Base-by-base conservation (phyloP, 169 alveolate genomes). In the Eimeria falciformis region DNA sequence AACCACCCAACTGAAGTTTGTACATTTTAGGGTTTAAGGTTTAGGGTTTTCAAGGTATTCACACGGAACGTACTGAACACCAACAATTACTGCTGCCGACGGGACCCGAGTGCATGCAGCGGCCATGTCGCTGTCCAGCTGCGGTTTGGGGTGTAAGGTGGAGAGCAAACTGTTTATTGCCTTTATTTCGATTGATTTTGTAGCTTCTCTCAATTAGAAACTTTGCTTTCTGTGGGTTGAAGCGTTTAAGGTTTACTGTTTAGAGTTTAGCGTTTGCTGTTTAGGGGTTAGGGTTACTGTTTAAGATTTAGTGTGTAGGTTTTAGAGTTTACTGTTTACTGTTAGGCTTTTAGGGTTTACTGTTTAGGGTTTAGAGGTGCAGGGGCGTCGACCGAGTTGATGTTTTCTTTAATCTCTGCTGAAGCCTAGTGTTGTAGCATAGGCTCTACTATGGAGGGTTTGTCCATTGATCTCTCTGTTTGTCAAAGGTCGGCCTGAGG, bases 11-110 rank as follows among this genome's bases (percentile, higher is more conserved):
- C 4, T 18, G 84, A 56, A 18, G 84, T 27, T 37, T 9, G 53
- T 17, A 21, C 84, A 73, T 73, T 25, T 68, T 68, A 68, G 81
- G 81, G 81, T 68, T 68, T 68, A 68, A 27, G 47, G 81, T 27
- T 68, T 29, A 33, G 81, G 53, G 81, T 33, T 68, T n/a, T n/a
- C n/a, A n/a, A n/a, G n/a, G n/a, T n/a, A n/a, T n/a, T n/a, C n/a
- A n/a, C n/a, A n/a, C n/a, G n/a, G n/a, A n/a, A n/a, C n/a, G n/a
- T n/a, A n/a, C n/a, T n/a, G n/a, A n/a, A n/a, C n/a, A n/a, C n/a
- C n/a, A n/a, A n/a, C n/a, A n/a, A n/a, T n/a, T n/a, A n/a, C n/a
- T n/a, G n/a, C n/a, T n/a, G n/a, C n/a, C n/a, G n/a, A n/a, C n/a
- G n/a, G n/a, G n/a, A n/a, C n/a, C n/a, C n/a, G n/a, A n/a, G n/a